Evolutionary conservation across 2,329 filamentous ascomycete species (phyloP).

Genomic region (Aspergillus sp.): DNA sequence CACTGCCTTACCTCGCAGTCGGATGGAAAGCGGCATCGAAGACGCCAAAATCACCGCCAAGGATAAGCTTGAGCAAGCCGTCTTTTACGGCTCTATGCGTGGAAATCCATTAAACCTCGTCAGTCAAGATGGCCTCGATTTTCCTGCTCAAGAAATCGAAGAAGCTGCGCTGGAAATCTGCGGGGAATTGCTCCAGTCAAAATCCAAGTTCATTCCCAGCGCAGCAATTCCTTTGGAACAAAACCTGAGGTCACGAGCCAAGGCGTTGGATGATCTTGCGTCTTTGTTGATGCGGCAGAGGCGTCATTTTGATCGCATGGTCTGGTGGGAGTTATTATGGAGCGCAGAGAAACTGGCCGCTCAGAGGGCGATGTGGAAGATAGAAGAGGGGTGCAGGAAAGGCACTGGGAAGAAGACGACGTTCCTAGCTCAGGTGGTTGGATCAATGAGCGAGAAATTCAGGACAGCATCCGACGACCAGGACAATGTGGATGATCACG

Average conservation of each 20-base stretch:
- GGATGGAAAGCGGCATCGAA: constrained; percentile 40
- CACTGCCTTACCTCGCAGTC: constrained; percentile 28
- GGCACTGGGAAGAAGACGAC: constrained; percentile 54
- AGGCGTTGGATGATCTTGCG: constrained; percentile 67
- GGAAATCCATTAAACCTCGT: constrained; percentile 85
- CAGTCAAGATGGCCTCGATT: constrained; percentile 55
- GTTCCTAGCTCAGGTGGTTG: constrained; percentile 64
- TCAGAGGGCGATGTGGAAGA: constrained; percentile 68
- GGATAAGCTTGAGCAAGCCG: constrained; percentile 84
- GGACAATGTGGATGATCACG: constrained; percentile 62
- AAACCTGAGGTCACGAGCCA: constrained; percentile 64
- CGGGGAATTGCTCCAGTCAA: constrained; percentile 69
- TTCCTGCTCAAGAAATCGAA: constrained; percentile 61
- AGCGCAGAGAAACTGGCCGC: constrained; percentile 85
- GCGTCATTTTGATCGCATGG: constrained; percentile 54
- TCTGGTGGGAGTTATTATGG: constrained; percentile 74
- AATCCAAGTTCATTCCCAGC: constrained; percentile 62
- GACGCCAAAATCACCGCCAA: constrained; percentile 59
- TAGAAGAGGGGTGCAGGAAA: constrained; percentile 61
- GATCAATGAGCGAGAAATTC: constrained; percentile 65
- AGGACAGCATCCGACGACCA: constrained; percentile 58
- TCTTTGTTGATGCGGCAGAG: constrained; percentile 56
- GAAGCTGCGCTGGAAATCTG: constrained; percentile 70
- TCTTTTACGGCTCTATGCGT: constrained; percentile 77
- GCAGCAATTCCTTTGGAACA: constrained; percentile 68